Conservation (phyloP, 441 rosid species). For the Erodium chrysanthum region DNA sequence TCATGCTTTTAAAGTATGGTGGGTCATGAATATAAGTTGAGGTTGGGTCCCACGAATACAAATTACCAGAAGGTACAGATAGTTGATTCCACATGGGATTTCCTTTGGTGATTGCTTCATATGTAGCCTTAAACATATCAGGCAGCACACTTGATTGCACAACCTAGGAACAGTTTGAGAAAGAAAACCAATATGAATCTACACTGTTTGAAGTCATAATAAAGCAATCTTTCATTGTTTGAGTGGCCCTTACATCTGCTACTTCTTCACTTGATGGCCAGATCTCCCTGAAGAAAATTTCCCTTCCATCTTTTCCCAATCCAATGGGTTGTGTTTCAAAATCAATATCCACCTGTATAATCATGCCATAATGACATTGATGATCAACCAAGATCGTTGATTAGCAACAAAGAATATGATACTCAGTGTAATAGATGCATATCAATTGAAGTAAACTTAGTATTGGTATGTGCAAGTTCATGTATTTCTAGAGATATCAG, state of each 20-base stretch:
- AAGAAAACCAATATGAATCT: conserved; percentile 5
- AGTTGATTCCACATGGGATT: conserved; percentile 88
- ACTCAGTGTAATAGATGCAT: background rate
- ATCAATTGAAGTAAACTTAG: background rate
- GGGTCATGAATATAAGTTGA: conserved; percentile 92
- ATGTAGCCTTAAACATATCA: conserved; percentile 88
- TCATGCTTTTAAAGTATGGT: conserved; percentile 85
- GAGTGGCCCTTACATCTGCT: conserved; percentile 38
- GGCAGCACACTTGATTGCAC: conserved; percentile 81
- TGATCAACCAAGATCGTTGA: background rate
- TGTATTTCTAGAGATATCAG: background rate
- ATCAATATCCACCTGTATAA: conserved; percentile 66
- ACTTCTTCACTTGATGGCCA: conserved; percentile 92
- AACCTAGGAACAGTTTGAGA: conserved; percentile 33
- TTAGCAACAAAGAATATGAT: background rate
- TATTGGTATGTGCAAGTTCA: background rate
- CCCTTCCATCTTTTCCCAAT: conserved; percentile 56
- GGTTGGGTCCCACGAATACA: conserved; percentile 68
- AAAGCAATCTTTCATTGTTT: conserved; percentile 8
- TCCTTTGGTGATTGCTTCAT: conserved; percentile 78
- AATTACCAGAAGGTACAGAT: conserved; percentile 53
- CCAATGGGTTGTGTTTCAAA: conserved; percentile 72
- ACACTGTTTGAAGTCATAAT: conserved; percentile 3
- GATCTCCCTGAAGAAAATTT: conserved; percentile 64
- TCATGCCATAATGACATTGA: conserved; percentile 10